Evolutionary conservation across 164 flowering plant species (phyloP), one percentile per base, ranked within the genome.

Genomic region (Tetracentron sinense): DNA sequence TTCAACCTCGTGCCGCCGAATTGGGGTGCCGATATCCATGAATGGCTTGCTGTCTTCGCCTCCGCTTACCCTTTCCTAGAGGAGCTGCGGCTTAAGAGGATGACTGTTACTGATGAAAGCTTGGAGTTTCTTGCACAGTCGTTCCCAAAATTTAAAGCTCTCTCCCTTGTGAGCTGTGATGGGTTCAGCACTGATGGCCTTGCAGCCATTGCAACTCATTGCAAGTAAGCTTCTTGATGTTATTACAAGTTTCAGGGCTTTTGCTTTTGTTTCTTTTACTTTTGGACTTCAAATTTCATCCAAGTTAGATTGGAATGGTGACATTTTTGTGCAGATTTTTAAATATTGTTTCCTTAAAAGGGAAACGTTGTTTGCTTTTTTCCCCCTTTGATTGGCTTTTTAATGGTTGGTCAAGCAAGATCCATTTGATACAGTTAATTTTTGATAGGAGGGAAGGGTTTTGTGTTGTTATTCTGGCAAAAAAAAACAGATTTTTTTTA

Each of bases 121-220:
- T 75, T 90, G 77, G 87, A 83, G 73, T 81, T 81, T 65, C 54
- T 90, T 20, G 84, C 82, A 6, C 60, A 56, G 31, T 73, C 75
- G 0, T 90, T 87, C 46, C 74, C 74, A 0, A 71, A 75, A 50
- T 90, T 88, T 56, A 82, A 73, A 26, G 80, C 79, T 21, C 69
- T 90, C 1, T 81, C 88, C 17, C 84, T 88, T 28, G 64, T 79
- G 38, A 83, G 90, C 69, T 88, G 97, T 76, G 94, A 90, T 67
- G 94, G 94, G 11, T 88, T 90, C 78, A 83, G 83, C 42, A 86
- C 90, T 35, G 77, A 82, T 67, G 94, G 97, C 42, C 82, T 88
- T 61, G 81, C 83, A 17, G 75, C 83, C 65, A 76, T 90, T 72
- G 88, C 90, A 42, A 66, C 89, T 55, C 68, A 81, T 67, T 86